Conservation (phyloP, 345 rosid species). For the Arabidopsis arenosa region DNA sequence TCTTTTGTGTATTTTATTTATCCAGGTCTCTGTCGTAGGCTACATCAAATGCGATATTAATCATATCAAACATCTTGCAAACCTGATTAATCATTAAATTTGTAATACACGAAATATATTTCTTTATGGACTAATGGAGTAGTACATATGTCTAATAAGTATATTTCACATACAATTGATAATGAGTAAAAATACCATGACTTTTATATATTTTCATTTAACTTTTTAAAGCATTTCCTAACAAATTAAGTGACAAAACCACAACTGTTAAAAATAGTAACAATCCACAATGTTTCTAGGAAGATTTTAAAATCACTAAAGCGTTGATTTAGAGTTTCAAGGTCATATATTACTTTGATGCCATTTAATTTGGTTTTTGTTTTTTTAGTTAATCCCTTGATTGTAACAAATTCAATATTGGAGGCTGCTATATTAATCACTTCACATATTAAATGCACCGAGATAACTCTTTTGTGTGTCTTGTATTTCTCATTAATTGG, state of each 20-base stretch:
- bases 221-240: no score
- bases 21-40: not conserved
- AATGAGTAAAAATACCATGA: not conserved
- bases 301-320: not conserved
- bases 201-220: not conserved
- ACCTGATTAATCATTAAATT: not conserved
- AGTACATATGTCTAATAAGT: no score
- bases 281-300: not conserved
- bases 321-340: not conserved
- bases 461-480: slow-evolving; percentile 25
- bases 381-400: not conserved
- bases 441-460: slow-evolving; percentile 33
- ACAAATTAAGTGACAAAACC: no score
- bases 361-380: no score
- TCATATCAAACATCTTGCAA: slow-evolving; percentile 12
- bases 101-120: not conserved
- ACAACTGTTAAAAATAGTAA: no score
- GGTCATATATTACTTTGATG: no score
- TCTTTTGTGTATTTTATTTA: not conserved
- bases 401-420: slow-evolving; percentile 15
- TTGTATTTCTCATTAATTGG: slow-evolving; percentile 27
- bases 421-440: slow-evolving; percentile 23
- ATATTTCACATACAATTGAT: not conserved
- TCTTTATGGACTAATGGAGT: not conserved
- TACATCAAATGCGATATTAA: slow-evolving; percentile 7